Conservation (phyloP, 139 green algal genomes). For the Haematococcus sp. region DNA sequence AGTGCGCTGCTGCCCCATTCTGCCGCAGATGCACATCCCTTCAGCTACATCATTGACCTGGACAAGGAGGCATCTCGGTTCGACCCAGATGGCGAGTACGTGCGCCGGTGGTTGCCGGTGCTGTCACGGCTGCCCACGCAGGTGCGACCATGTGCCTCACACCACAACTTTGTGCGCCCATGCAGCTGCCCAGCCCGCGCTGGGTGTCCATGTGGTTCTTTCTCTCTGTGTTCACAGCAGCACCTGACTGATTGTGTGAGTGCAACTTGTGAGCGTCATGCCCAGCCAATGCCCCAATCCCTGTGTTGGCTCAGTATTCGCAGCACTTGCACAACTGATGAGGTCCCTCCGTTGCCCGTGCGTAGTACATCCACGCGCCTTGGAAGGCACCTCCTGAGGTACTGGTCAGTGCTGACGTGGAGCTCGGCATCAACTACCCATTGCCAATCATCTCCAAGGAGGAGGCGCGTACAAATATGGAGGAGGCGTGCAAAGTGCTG, state of each 20-base stretch:
- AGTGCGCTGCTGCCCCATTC: no score
- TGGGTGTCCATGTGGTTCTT: slow-evolving; percentile 4
- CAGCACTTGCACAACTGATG: no score
- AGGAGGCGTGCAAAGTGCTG: background rate
- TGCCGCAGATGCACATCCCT: slow-evolving; percentile 73
- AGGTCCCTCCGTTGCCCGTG: no score
- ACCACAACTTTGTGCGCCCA: slow-evolving; percentile 2
- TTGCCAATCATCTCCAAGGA: slow-evolving; percentile 50
- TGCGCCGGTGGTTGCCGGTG: slow-evolving; percentile 86
- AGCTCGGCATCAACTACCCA: slow-evolving; percentile 74
- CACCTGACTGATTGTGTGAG: background rate
- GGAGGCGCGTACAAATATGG: background rate
- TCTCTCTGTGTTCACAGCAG: background rate
- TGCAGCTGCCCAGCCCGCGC: slow-evolving; percentile 81
- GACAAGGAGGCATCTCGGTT: slow-evolving; percentile 49
- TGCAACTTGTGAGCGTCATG: background rate
- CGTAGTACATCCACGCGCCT: slow-evolving; percentile 51
- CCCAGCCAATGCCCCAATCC: no score
- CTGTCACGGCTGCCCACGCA: slow-evolving; percentile 67
- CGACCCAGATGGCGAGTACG: slow-evolving; percentile 86
- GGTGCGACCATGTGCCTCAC: no score
- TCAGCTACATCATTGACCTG: slow-evolving; percentile 78
- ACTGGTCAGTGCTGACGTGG: slow-evolving; percentile 52
- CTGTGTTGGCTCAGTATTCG: no score
- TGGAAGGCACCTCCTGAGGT: slow-evolving; percentile 66